Base-by-base conservation (phyloP, 2,329 filamentous ascomycete genomes). In the Annulohypoxylon truncatum region DNA sequence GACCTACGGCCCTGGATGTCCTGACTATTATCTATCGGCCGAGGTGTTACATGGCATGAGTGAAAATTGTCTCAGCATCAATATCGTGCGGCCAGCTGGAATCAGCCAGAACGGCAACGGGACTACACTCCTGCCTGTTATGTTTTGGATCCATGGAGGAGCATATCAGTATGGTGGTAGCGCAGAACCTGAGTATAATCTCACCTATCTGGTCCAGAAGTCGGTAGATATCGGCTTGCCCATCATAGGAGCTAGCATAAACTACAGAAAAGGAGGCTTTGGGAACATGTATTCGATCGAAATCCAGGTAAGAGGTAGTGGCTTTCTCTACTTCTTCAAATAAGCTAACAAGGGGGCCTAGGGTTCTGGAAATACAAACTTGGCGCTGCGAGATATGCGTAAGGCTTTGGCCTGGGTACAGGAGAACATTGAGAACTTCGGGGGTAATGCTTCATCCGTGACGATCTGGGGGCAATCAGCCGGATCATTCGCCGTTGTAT, bases 181-280 rank as follows among this genome's bases (percentile, higher is more conserved):
- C 48, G 66, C 68, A 72, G 80, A 85, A 57, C 72, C 81, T 28
- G 79, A 85, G 31, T 90, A 90, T 73, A 89, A 90, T 70, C 79
- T 89, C 53, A 85, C 84, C n/a, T 86, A 83, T 57, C 82, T 89
- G 38, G 84, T 89, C 1, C 72, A 80, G 35, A 80, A 81, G 40
- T 80, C 82, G 0, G 78, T 79, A 2, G 72, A 77, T 4, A 80
- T 83, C 12, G 78, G 78, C 64, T 80, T 82, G 64, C 82, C 81
- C 0, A 77, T 85, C 53, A 79, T 85, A 50, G 82, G 77, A 0
- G 80, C 83, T n/a, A 81, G 79, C 12, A 75, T 85, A 48, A 84
- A 84, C 56, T 85, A 84, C 57, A 77, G 83, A 26, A 75, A 75
- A 63, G 74, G 73, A 1, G 73, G 68, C 12, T 75, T 72, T 72